A percentile compares a stretch with the other conserved stretches of the same genome.
phyloP scores from a whole-genome alignment of 2,329 filamentous ascomycete genomes.

The Penicillium sp. region DNA sequence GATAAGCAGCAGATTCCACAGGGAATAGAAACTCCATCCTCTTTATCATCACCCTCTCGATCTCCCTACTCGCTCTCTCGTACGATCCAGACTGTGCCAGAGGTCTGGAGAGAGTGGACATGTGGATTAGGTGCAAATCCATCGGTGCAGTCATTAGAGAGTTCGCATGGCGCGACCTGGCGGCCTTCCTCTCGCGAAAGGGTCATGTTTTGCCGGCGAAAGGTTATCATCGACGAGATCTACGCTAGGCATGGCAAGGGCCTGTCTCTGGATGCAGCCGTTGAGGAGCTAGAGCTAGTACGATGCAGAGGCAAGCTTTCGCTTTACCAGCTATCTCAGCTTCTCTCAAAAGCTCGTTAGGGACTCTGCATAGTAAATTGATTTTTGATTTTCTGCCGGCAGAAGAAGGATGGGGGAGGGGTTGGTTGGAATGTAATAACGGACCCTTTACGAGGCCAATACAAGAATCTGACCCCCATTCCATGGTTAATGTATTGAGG shows the following conservation, averaged over 20 bases:
- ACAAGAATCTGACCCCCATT: neutral
- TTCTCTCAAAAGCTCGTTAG: conserved; percentile 1
- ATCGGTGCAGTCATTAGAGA: neutral
- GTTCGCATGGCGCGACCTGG: neutral
- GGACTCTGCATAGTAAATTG: neutral
- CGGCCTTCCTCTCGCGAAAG: conserved; percentile 2
- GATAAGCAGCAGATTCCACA: neutral
- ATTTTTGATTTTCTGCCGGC: neutral
- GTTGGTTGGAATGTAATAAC: neutral
- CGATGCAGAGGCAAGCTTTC: conserved; percentile 1
- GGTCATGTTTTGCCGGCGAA: neutral
- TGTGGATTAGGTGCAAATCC: neutral
- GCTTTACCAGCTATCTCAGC: neutral
- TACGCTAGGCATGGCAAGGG: neutral
- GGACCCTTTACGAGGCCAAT: neutral
- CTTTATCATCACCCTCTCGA: neutral
- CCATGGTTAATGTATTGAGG: neutral
- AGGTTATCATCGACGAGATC: neutral
- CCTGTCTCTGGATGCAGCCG: neutral
- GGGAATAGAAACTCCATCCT: neutral
- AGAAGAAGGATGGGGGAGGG: neutral
- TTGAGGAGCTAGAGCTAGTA: neutral
- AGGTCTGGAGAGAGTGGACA: neutral
- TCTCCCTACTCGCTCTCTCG: conserved; percentile 2
- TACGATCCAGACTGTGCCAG: neutral